Conservation (phyloP, 1,284 basidiomycete genomes). For the Irpex sp. region DNA sequence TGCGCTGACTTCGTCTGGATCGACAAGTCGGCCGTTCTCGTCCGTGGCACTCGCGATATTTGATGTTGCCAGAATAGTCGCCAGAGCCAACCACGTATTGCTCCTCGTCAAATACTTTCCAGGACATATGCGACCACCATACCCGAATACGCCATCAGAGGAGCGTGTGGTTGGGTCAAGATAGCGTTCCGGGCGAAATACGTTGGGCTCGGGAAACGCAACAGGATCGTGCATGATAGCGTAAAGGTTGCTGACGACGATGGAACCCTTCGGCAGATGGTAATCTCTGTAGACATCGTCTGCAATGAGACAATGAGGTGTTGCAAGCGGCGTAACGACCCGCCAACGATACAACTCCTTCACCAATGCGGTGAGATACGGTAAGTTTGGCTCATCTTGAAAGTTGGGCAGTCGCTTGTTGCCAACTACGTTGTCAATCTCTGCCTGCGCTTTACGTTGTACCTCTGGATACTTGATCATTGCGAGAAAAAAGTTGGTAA, state of each 20-base stretch:
- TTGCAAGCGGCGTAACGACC: constrained; percentile 12
- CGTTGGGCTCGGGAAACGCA: constrained; percentile 25
- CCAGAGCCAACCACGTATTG: constrained; percentile 23
- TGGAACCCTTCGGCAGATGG: constrained; percentile 28
- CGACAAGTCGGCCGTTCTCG: constrained; percentile 17
- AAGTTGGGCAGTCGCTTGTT: constrained; percentile 36
- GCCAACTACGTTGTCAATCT: constrained; percentile 41
- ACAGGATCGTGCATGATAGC: constrained; percentile 28
- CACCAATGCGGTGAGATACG: constrained; percentile 39
- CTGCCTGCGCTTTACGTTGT: constrained; percentile 35
- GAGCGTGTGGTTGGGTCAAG: constrained; percentile 14
- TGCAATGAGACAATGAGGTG: constrained; percentile 24
- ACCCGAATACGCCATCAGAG: constrained; percentile 19
- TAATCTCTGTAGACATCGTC: constrained; percentile 32
- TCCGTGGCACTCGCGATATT: constrained; percentile 20
- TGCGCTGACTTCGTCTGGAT: constrained; percentile 7
- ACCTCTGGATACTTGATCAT: constrained; percentile 39
- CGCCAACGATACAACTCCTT: constrained; percentile 34
- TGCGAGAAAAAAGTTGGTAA: constrained; percentile 30
- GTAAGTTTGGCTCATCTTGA: constrained; percentile 34
- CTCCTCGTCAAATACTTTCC: constrained; percentile 20
- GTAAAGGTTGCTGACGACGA: constrained; percentile 29
- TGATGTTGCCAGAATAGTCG: constrained; percentile 22
- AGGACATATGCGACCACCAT: constrained; percentile 21
- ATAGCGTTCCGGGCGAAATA: constrained; percentile 32